Evolutionary conservation across 202 grass and related monocot genomes (phyloP).

Genomic region (Digitaria exilis): DNA sequence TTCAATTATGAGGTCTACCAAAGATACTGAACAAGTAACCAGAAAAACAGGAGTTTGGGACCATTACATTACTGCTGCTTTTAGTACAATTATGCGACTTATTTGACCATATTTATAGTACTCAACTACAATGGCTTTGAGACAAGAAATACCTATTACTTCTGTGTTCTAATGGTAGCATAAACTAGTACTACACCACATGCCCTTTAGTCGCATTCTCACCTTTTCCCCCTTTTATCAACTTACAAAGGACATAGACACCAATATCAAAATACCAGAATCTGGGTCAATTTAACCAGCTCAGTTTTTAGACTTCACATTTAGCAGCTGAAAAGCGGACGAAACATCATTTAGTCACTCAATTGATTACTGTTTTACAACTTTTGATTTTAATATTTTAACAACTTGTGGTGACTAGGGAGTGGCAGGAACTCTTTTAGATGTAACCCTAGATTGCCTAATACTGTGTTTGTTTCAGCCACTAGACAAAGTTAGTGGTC

Average conservation of each 20-base stretch:
- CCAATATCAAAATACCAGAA: background rate
- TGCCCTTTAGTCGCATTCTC: background rate
- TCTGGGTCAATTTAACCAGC: background rate
- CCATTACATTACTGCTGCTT: conserved; percentile 4
- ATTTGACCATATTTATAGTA: conserved; percentile 27
- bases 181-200: background rate
- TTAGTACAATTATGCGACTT: conserved; percentile 15
- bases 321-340: background rate
- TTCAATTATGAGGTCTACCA: conserved; percentile 20
- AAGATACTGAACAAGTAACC: conserved; percentile 15
- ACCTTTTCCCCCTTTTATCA: background rate
- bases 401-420: background rate
- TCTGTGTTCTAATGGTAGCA: background rate
- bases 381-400: background rate
- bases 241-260: background rate
- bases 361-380: background rate
- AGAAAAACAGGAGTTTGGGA: conserved; percentile 29
- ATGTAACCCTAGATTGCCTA: conserved; percentile 24
- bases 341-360: background rate
- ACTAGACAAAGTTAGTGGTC: conserved; percentile 13
- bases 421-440: background rate
- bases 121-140: conserved; percentile 23
- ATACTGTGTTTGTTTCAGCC: conserved; percentile 3
- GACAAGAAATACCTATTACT: conserved; percentile 17
- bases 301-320: background rate